Percentiles rank a stretch among this genome's conserved stretches.
Conservation (phyloP, 129 eudicot genomes). For the Rutidosis leptorrhynchoides region DNA sequence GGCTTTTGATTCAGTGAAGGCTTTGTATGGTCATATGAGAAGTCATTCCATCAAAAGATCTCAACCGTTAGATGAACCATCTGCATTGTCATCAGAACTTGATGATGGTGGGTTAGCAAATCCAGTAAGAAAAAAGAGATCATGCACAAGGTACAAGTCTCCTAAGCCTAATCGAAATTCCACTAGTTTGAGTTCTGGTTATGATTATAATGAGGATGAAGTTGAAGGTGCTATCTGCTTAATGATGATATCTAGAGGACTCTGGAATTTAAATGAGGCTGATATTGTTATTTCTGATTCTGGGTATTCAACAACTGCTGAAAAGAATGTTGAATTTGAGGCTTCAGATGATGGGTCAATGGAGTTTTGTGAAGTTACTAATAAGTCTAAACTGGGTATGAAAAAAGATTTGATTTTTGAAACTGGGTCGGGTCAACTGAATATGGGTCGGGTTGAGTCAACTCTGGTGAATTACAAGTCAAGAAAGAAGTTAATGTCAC, state of each 20-base stretch:
- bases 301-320: conserved; percentile 21
- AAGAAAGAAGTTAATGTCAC: conserved; percentile 20
- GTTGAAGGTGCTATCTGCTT: conserved; percentile 49
- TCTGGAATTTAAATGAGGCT: conserved; percentile 35
- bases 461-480: conserved; percentile 21
- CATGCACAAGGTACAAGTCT: conserved; percentile 55
- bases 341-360: conserved; percentile 36
- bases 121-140: conserved; percentile 54
- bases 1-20: conserved; percentile 63
- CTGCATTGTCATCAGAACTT: conserved; percentile 20
- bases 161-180: conserved; percentile 26
- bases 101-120: conserved; percentile 28
- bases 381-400: conserved; percentile 26
- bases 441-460: conserved; percentile 20
- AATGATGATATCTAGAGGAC: conserved; percentile 73
- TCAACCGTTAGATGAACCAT: conserved; percentile 23
- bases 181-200: conserved; percentile 25
- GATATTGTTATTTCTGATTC: conserved; percentile 28
- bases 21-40: conserved; percentile 88
- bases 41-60: conserved; percentile 52
- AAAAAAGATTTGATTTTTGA: conserved; percentile 12
- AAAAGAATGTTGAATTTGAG: conserved; percentile 30
- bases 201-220: conserved; percentile 43
- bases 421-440: conserved; percentile 20
- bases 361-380: conserved; percentile 22